These are phyloP conservation scores for Trypanosomatidae sp. DNA, from an alignment of 208 protist species.

Conservation along the genomic window DNA sequence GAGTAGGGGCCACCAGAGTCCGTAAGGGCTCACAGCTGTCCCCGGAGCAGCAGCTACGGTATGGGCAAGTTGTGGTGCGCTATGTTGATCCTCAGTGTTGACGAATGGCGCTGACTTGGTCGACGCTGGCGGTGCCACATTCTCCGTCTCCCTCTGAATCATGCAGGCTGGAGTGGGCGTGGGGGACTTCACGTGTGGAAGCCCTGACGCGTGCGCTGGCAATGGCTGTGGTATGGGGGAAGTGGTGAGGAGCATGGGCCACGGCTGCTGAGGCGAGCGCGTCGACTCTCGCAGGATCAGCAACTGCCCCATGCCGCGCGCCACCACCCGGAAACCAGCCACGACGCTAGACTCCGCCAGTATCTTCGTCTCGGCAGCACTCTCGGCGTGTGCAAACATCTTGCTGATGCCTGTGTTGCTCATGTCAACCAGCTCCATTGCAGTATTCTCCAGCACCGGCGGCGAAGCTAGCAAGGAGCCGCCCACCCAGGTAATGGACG, in stretches of 20 bases:
- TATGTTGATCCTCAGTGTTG: not conserved
- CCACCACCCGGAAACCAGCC: constrained; percentile 20
- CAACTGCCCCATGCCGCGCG: constrained; percentile 30
- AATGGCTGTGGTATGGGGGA: not conserved
- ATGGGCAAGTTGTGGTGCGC: not conserved
- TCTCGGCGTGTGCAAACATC: not conserved
- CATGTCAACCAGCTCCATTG: constrained; percentile 56
- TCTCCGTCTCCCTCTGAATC: not conserved
- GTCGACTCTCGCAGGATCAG: constrained; percentile 25
- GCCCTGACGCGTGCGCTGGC: not conserved
- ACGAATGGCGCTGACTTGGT: not conserved
- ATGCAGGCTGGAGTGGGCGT: not conserved
- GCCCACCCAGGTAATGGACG: constrained; percentile 35
- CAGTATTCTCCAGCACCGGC: constrained; percentile 44
- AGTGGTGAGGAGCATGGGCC: constrained; percentile 9
- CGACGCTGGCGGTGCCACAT: not conserved
- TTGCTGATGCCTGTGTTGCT: constrained; percentile 35
- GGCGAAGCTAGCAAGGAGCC: constrained; percentile 30
- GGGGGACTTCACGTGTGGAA: not conserved
- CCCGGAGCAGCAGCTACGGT: not conserved
- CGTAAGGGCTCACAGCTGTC: constrained; percentile 3
- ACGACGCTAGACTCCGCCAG: constrained; percentile 17
- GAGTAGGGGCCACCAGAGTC: constrained; percentile 24
- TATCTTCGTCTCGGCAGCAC: constrained; percentile 11
- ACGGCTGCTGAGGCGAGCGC: constrained; percentile 14